phyloP scores from a whole-genome alignment of 805 yeast species.

The Candida loeiensis region DNA sequence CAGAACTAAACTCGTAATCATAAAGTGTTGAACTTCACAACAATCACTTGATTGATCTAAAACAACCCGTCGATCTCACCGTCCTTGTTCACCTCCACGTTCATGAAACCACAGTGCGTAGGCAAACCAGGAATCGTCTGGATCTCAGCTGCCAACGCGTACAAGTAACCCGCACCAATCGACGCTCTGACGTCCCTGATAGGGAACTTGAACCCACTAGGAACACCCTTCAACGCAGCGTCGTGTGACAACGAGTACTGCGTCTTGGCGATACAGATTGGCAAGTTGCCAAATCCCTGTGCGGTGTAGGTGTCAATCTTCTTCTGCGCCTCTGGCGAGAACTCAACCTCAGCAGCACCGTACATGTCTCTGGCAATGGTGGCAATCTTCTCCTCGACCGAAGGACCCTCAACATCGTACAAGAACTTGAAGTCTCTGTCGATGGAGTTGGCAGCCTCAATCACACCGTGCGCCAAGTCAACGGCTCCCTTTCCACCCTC shows the following conservation, averaged over 20 bases:
- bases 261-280: constrained; percentile 82
- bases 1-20: constrained; percentile 9
- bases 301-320: constrained; percentile 64
- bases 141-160: constrained; percentile 82
- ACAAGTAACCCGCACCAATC: constrained; percentile 81
- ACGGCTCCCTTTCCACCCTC: constrained; percentile 82
- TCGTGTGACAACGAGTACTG: constrained; percentile 84
- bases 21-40: constrained; percentile 10
- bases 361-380: constrained; percentile 73
- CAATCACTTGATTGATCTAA: constrained; percentile 18
- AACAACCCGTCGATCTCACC: constrained; percentile 83
- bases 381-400: constrained; percentile 64
- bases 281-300: constrained; percentile 75
- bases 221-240: constrained; percentile 79
- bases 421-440: constrained; percentile 48
- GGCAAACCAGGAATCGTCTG: constrained; percentile 86
- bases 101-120: constrained; percentile 83
- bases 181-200: constrained; percentile 76
- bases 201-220: constrained; percentile 75
- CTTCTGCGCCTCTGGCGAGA: constrained; percentile 63
- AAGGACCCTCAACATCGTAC: constrained; percentile 54
- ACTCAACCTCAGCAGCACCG: constrained; percentile 71
- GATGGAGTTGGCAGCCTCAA: constrained; percentile 52
- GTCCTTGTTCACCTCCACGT: constrained; percentile 74
- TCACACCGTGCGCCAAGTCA: constrained; percentile 67